These are phyloP conservation scores for Fusarium kyushuense DNA, from an alignment of 2,329 filamentous ascomycete species.

Conservation along the genomic window DNA sequence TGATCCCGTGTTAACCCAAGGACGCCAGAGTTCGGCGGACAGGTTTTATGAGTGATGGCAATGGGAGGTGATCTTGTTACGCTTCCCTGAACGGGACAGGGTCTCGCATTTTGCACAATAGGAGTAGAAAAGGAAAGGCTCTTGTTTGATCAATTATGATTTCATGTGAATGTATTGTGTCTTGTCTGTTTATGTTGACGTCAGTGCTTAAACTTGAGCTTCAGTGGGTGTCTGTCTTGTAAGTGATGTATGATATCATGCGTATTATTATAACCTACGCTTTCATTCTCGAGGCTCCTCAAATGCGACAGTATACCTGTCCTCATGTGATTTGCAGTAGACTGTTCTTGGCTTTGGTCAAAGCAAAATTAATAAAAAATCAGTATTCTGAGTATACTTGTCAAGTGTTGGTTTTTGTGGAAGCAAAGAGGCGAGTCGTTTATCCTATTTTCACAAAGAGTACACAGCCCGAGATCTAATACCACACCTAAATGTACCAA, in stretches of 20 bases:
- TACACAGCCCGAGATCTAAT: neutral
- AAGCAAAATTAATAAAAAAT: no score
- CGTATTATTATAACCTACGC: neutral
- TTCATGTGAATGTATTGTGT: constrained; percentile 16
- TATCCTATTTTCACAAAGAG: neutral
- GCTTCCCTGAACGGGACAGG: constrained; percentile 48
- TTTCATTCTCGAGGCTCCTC: neutral
- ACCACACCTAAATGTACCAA: neutral
- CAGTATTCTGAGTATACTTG: neutral
- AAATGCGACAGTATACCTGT: neutral
- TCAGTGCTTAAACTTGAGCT: neutral
- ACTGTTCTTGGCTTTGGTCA: neutral
- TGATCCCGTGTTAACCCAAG: constrained; percentile 33
- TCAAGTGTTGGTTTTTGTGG: neutral
- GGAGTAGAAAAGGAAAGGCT: constrained; percentile 55
- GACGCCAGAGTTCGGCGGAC: constrained; percentile 45
- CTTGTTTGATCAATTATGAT: constrained; percentile 48
- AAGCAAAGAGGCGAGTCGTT: neutral
- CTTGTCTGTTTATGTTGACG: constrained; percentile 7
- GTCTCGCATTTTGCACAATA: constrained; percentile 53
- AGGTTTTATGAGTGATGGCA: constrained; percentile 45
- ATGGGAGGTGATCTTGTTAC: constrained; percentile 50
- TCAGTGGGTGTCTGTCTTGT: neutral
- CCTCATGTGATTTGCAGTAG: neutral
- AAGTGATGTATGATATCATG: neutral